Evolutionary conservation across 2,329 filamentous ascomycete species (phyloP), one percentile per base, ranked within the genome.

Genomic region (Plectosphaerella sp.): DNA sequence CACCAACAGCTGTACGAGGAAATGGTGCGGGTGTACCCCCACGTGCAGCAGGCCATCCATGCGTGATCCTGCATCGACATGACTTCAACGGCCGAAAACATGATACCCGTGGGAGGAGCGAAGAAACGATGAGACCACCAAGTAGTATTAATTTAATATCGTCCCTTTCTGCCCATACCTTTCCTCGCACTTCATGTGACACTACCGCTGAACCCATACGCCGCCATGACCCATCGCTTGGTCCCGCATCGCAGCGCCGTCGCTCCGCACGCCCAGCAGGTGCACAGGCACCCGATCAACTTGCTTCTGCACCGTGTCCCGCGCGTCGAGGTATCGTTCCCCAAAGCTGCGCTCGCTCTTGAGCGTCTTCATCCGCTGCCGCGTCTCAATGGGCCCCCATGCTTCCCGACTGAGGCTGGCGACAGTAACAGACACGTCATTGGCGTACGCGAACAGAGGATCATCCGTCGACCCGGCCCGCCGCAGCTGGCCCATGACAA

Each of bases 1-100:
- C 92, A 96, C 67, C 84, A 86, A 0, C 90, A 95, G 55, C 71
- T 97, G 46, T 97, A 93, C 67, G 74, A 84, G 15, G 79, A 83
- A 56, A 87, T 97, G 83, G 77, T 96, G 1, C 72, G 78, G 49
- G 85, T 96, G 14, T 97, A 96, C 64, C 92, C 92, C 8, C 82
- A 88, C 57, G 87, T 96, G 4, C 89, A 94, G 72, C 75, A 88
- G 62, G 86, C 88, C 20, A 89, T 94, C 54, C 86, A 88, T 62
- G 80, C 79, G n/a, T 83, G 58, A 57, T 24, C n/a, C 28, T 33
- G 11, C 28, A 12, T 33, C 28, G 28, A 33, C 28, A 33, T 33
- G 28, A 33, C 28, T 33, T 33, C 28, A 33, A 33, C 28, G 28
- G 28, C 28, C 28, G 28, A 7, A 33, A 33, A 33, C 8, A 33